phyloP scores from a whole-genome alignment of 306 rosid genomes.

The Pachyrhizus erosus region DNA sequence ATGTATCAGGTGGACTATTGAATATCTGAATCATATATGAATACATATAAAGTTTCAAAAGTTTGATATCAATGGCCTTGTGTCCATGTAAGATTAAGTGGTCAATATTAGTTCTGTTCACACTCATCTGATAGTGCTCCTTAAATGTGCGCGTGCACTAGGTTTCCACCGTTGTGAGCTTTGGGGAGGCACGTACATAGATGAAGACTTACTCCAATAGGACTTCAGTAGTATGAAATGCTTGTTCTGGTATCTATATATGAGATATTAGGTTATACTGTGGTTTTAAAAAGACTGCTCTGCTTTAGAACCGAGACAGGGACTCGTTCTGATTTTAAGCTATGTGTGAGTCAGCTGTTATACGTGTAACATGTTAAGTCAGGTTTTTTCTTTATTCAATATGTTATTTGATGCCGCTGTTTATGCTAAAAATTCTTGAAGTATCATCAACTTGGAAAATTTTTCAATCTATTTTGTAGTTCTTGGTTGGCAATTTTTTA shows the following conservation, averaged over 20 bases:
- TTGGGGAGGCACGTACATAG: neutral
- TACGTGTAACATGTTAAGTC: neutral
- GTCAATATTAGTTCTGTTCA: neutral
- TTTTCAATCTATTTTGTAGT: constrained; percentile 29
- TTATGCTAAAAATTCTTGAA: constrained; percentile 8
- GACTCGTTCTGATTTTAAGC: neutral
- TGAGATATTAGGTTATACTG: neutral
- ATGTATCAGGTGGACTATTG: neutral
- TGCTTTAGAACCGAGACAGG: constrained; percentile 24
- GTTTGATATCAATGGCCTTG: neutral
- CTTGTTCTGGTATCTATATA: neutral
- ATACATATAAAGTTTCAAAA: neutral
- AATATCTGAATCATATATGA: neutral
- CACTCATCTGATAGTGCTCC: neutral
- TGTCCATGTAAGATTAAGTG: neutral
- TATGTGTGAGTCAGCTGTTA: neutral
- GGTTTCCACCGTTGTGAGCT: neutral
- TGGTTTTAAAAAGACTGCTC: neutral
- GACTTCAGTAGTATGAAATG: neutral
- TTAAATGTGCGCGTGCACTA: neutral
- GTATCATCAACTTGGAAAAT: constrained; percentile 12
- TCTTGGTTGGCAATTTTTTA: constrained; percentile 16
- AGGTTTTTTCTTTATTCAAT: constrained; percentile 11
- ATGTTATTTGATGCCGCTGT: constrained; percentile 1
- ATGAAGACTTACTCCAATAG: constrained; percentile 1